Evolutionary conservation across 495 filamentous ascomycete species (phyloP).

Genomic region (Hypoxylon crocopeplum): DNA sequence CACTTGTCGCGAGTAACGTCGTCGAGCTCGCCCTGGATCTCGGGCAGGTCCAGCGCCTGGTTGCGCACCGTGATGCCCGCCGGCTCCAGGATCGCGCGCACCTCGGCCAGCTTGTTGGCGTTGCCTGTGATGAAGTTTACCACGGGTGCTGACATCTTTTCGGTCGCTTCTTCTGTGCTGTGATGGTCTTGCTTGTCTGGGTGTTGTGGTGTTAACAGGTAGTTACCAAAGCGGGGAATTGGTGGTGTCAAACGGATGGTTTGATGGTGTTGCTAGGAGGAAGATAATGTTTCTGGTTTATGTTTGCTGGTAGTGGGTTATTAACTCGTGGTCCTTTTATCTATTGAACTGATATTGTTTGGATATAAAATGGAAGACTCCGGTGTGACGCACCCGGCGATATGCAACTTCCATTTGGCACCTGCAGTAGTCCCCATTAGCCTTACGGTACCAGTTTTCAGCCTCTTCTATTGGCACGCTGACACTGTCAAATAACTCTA

Average conservation of each 20-base stretch:
- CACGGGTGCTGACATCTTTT: conserved; percentile 30
- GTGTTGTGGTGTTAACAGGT: background rate
- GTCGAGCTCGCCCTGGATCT: conserved; percentile 92
- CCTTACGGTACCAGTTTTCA: background rate
- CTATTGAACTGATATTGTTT: no score
- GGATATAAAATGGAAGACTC: conserved; percentile 6
- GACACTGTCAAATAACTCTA: background rate
- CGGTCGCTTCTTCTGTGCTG: background rate
- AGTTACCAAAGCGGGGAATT: no score
- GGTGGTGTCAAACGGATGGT: no score
- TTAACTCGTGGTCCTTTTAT: no score
- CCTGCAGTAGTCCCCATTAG: conserved; percentile 7
- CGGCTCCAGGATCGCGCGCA: conserved; percentile 80
- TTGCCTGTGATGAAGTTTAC: conserved; percentile 98
- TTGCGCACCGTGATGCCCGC: conserved; percentile 71
- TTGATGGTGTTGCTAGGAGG: no score
- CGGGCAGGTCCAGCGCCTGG: conserved; percentile 77
- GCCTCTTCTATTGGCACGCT: conserved; percentile 2
- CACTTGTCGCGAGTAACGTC: conserved; percentile 91
- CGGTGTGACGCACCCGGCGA: conserved; percentile 34
- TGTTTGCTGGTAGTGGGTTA: no score
- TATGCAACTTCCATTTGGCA: conserved; percentile 11
- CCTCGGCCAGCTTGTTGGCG: conserved; percentile 87
- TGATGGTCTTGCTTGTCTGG: background rate
- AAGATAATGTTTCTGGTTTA: no score